Percentiles rank a stretch among this genome's conserved stretches.
Evolutionary conservation across 805 yeast species (phyloP).

Genomic region (Kuraishia capsulata): DNA sequence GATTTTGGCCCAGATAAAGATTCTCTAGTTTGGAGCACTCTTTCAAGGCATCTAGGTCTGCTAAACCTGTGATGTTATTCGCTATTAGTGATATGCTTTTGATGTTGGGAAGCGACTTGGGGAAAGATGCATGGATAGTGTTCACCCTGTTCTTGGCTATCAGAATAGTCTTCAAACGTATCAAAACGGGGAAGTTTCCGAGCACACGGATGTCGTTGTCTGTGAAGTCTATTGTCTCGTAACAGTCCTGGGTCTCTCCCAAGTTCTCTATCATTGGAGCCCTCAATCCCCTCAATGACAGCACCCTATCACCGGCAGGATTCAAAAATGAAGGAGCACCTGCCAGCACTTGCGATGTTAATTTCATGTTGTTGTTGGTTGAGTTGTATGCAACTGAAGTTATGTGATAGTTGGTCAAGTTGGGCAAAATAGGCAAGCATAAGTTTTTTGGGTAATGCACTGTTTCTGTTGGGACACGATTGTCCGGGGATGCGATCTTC

Average conservation of each 20-base stretch:
- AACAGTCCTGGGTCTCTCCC: constrained; percentile 28
- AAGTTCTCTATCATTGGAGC: constrained; percentile 36
- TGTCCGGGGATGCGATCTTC: too few relatives aligned
- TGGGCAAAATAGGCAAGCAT: too few relatives aligned
- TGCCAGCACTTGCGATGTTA: constrained; percentile 39
- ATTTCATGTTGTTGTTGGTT: constrained; percentile 33
- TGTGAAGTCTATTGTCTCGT: constrained; percentile 61
- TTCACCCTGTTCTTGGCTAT: constrained; percentile 55
- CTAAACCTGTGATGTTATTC: constrained; percentile 39
- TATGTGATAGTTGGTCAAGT: not conserved
- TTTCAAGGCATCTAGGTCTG: constrained; percentile 29
- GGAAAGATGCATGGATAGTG: constrained; percentile 25
- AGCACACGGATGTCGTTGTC: constrained; percentile 61
- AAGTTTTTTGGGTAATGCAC: too few relatives aligned
- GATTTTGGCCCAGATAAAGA: constrained; percentile 51
- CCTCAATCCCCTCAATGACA: constrained; percentile 30
- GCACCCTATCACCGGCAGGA: constrained; percentile 31
- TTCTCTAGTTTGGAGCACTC: constrained; percentile 33
- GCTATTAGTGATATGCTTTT: constrained; percentile 40
- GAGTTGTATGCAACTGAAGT: not conserved
- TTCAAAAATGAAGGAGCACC: constrained; percentile 44
- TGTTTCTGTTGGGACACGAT: not conserved
- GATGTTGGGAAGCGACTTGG: constrained; percentile 34
- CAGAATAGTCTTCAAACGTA: constrained; percentile 41
- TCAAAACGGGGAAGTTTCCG: constrained; percentile 35